Evolutionary conservation across 176 grass and related monocot species (phyloP).

Genomic region (Stipa capillata): DNA sequence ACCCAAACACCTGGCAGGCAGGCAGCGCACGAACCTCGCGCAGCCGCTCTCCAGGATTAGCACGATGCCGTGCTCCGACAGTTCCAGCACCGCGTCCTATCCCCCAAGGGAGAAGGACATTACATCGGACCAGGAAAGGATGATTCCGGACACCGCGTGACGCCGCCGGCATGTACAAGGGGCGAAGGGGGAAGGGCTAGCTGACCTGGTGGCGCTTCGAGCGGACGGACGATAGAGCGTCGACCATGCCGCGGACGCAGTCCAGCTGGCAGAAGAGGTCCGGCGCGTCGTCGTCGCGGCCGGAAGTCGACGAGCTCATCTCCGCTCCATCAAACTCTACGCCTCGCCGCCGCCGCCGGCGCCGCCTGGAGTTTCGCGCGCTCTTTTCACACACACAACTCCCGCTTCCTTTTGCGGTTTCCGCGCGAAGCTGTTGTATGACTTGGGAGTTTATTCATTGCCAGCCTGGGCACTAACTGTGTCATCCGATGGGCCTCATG

Average conservation of each 20-base stretch:
- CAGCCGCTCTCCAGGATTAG: constrained; percentile 70
- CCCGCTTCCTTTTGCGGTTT: too few relatives aligned
- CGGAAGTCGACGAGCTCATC: constrained; percentile 58
- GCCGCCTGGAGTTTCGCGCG: neutral
- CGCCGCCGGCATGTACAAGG: too few relatives aligned
- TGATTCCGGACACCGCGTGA: too few relatives aligned
- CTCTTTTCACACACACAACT: too few relatives aligned
- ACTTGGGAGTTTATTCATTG: too few relatives aligned
- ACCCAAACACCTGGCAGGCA: constrained; percentile 9
- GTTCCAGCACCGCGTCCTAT: constrained; percentile 74
- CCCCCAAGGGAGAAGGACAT: neutral
- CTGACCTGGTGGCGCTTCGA: constrained; percentile 89
- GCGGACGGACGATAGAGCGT: constrained; percentile 75
- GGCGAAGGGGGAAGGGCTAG: too few relatives aligned
- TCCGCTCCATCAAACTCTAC: too few relatives aligned
- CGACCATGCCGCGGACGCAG: constrained; percentile 84
- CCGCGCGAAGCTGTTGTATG: too few relatives aligned
- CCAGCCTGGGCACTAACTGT: too few relatives aligned
- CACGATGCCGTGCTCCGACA: constrained; percentile 77
- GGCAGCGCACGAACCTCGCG: constrained; percentile 46
- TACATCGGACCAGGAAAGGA: neutral
- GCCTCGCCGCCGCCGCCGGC: neutral
- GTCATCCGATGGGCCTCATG: too few relatives aligned
- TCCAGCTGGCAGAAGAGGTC: constrained; percentile 71
- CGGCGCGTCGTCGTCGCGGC: constrained; percentile 39